Percentiles rank a stretch among this genome's conserved stretches.
phyloP scores from a whole-genome alignment of 2,329 filamentous ascomycete genomes.

The Mycosphaerella sp. region DNA sequence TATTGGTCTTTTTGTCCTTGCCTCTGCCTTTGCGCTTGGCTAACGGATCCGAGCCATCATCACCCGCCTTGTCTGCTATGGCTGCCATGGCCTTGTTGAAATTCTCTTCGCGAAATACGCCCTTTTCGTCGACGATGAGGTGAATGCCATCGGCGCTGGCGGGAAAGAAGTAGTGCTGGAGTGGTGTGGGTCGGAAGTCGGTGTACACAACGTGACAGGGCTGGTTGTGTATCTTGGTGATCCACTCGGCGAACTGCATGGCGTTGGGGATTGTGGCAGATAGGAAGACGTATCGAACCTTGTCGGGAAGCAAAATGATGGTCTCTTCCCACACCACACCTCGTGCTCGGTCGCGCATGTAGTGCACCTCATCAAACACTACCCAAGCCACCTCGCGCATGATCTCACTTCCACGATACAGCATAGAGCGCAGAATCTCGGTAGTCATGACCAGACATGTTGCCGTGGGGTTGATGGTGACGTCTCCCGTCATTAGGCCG shows the following conservation, averaged over 20 bases:
- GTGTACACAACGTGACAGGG: conserved; percentile 99
- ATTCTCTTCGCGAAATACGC: conserved; percentile 91
- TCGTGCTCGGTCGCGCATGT: conserved; percentile 86
- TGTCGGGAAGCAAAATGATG: conserved; percentile 94
- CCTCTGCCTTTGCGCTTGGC: conserved; percentile 80
- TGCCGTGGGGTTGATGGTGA: conserved; percentile 97
- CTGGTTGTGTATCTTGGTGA: conserved; percentile 94
- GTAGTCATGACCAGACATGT: conserved; percentile 99
- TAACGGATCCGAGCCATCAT: conserved; percentile 70
- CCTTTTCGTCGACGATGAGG: conserved; percentile 93
- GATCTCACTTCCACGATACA: conserved; percentile 96
- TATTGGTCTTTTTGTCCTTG: conserved; percentile 87
- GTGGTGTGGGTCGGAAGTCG: conserved; percentile 90
- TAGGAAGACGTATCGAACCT: conserved; percentile 96
- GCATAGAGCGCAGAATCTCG: conserved; percentile 96
- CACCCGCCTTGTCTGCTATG: conserved; percentile 80
- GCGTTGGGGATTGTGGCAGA: conserved; percentile 98
- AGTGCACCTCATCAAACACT: conserved; percentile 97
- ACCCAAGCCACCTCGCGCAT: conserved; percentile 99
- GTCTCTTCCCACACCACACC: conserved; percentile 99
- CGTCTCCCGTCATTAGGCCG: conserved; percentile 96
- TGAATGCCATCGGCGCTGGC: conserved; percentile 88
- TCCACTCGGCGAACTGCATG: conserved; percentile 99
- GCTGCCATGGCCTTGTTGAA: conserved; percentile 93
- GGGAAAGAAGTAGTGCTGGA: conserved; percentile 98